Evolutionary conservation across 2,329 filamentous ascomycete genomes (phyloP), one percentile per base, ranked within the genome.

Genomic region (Beauveria sp.): DNA sequence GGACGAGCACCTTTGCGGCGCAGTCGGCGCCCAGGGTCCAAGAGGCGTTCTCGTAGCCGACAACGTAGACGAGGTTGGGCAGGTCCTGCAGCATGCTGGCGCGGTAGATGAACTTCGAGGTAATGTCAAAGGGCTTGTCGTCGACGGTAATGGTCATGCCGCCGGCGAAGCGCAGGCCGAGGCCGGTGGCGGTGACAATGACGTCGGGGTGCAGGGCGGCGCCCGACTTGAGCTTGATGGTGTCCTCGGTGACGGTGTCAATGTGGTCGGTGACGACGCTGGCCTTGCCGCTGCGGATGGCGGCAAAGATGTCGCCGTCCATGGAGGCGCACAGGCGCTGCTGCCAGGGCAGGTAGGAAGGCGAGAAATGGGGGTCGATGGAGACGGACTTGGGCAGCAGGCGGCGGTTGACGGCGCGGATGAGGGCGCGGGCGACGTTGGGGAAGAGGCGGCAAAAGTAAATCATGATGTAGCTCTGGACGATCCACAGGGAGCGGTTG

Each of bases 161-260:
- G 28, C 85, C 85, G 1, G 79, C 81, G 47, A 88, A 74, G 12
- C 75, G 70, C 50, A 89, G 70, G 58, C 79, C 79, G 1, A 88
- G 76, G 0, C 86, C 86, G 0, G 86, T 89, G 0, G 86, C 86
- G 0, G 85, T 87, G 60, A 89, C 75, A 65, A 89, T 86, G 62
- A 84, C 78, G 66, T 89, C 86, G 0, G 85, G 79, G 16, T 79
- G 69, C 1, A 89, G 69, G 0, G 63, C 73, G 67, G 74, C 68
- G 5, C 79, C 77, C 3, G 74, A 74, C 14, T 74, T 65, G 28
- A 84, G 75, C 49, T 72, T 68, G 9, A 86, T 76, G 26, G 75
- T 72, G 3, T 71, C 67, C 1, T 72, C 66, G 0, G 79, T 81
- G 16, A 82, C 73, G 0, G 68, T 75, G 42, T 75, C 72, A 64